phyloP scores from a whole-genome alignment of 2,329 filamentous ascomycete genomes.

The Zalaria sp. region DNA sequence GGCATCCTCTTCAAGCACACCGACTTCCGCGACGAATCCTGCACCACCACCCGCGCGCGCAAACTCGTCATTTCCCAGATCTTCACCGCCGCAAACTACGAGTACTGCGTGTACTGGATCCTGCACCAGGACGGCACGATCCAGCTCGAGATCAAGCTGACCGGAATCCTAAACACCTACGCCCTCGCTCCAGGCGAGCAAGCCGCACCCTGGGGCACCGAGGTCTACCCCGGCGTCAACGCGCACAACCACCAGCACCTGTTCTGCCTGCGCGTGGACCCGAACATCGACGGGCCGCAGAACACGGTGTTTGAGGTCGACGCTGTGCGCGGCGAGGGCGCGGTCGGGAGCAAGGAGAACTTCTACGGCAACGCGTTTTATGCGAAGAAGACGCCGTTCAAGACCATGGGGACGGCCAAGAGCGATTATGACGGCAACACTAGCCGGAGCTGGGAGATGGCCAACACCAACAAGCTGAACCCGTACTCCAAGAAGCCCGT shows the following conservation, averaged over 20 bases:
- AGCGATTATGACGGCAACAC: slow-evolving; percentile 73
- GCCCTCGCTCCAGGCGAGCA: slow-evolving; percentile 69
- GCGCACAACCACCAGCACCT: slow-evolving; percentile 94
- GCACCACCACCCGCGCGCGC: slow-evolving; percentile 71
- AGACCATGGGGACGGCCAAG: slow-evolving; percentile 51
- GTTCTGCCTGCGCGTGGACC: slow-evolving; percentile 78
- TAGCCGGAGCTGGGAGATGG: slow-evolving; percentile 79
- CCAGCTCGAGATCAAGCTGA: slow-evolving; percentile 80
- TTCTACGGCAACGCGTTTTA: slow-evolving; percentile 84
- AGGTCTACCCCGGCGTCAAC: slow-evolving; percentile 83
- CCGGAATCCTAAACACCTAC: slow-evolving; percentile 87
- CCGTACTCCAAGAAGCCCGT: slow-evolving; percentile 74
- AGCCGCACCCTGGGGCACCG: slow-evolving; percentile 75
- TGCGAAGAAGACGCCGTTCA: slow-evolving; percentile 67
- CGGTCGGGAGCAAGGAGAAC: slow-evolving; percentile 70
- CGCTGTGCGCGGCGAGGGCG: slow-evolving; percentile 53
- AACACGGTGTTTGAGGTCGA: slow-evolving; percentile 69
- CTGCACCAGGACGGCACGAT: slow-evolving; percentile 88
- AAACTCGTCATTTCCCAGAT: slow-evolving; percentile 83
- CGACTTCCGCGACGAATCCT: slow-evolving; percentile 81
- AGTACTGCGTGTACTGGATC: slow-evolving; percentile 80
- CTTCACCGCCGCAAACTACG: slow-evolving; percentile 93
- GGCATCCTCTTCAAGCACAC: slow-evolving; percentile 81
- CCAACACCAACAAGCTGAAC: slow-evolving; percentile 72
- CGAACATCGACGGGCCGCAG: slow-evolving; percentile 70